Percentiles rank a stretch among this genome's conserved stretches.
Evolutionary conservation across 2,329 filamentous ascomycete species (phyloP).

Genomic region (Nemania serpens): DNA sequence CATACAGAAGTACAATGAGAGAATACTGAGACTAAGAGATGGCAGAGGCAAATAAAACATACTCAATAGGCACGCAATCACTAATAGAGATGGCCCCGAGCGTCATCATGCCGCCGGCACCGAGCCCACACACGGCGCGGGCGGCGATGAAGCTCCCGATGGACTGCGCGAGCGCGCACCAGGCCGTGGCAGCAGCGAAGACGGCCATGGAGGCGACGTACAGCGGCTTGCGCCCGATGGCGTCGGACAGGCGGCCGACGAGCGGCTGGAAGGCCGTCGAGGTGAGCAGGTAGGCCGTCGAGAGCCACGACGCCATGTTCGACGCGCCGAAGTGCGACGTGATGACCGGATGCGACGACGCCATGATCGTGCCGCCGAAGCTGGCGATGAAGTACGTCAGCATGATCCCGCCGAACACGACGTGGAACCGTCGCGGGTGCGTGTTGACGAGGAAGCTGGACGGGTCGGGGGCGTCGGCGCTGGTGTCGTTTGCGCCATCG

Average conservation of each 20-base stretch:
- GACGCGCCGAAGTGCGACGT: slow-evolving; percentile 79
- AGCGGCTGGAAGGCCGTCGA: slow-evolving; percentile 78
- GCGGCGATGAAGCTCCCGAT: slow-evolving; percentile 74
- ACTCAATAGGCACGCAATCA: slow-evolving; percentile 75
- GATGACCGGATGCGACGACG: slow-evolving; percentile 78
- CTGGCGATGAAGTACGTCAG: slow-evolving; percentile 62
- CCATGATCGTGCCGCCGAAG: slow-evolving; percentile 83
- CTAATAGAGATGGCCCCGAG: slow-evolving; percentile 73
- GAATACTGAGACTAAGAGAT: not conserved
- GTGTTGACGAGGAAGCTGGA: slow-evolving; percentile 50
- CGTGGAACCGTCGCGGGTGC: slow-evolving; percentile 60
- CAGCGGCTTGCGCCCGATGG: slow-evolving; percentile 68
- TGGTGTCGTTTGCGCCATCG: not conserved
- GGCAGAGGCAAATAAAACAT: slow-evolving; percentile 27
- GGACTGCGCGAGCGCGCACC: slow-evolving; percentile 69
- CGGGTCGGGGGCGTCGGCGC: not conserved
- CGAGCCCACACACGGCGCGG: slow-evolving; percentile 71
- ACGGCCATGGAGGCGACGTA: slow-evolving; percentile 67
- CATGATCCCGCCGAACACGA: slow-evolving; percentile 64
- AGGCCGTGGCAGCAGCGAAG: slow-evolving; percentile 68
- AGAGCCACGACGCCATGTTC: slow-evolving; percentile 82
- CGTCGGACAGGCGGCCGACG: slow-evolving; percentile 74
- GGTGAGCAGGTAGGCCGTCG: slow-evolving; percentile 77
- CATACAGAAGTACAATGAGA: not conserved
- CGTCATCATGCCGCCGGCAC: slow-evolving; percentile 72